These are phyloP conservation scores for Blastobotrys peoriensis DNA, from an alignment of 805 yeast genomes.

Conservation along the genomic window DNA sequence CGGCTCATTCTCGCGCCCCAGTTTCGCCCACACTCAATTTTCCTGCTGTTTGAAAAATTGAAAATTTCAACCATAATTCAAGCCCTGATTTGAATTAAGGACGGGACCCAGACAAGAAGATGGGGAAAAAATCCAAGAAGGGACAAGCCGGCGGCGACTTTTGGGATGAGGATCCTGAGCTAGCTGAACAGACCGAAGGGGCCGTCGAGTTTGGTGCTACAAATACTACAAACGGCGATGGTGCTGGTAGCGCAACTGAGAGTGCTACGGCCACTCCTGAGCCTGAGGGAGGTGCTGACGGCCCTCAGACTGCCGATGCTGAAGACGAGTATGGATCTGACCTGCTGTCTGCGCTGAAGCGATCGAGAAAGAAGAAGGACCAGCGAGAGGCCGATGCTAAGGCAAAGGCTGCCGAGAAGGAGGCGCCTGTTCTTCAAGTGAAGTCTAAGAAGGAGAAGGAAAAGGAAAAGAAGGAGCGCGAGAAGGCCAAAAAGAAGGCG, in stretches of 20 bases:
- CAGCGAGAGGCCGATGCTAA: conserved; percentile 60
- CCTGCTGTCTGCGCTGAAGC: conserved; percentile 77
- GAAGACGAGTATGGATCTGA: conserved; percentile 46
- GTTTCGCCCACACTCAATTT: too few relatives aligned
- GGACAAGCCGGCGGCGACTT: conserved; percentile 60
- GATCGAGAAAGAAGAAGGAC: conserved; percentile 71
- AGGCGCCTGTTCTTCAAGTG: conserved; percentile 47
- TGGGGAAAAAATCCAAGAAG: conserved; percentile 38
- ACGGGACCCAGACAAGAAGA: too few relatives aligned
- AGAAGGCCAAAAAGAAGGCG: conserved; percentile 83
- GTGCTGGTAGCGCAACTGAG: conserved; percentile 32
- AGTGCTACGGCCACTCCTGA: conserved; percentile 23
- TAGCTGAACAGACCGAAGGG: conserved; percentile 32
- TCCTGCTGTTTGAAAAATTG: too few relatives aligned
- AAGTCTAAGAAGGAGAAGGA: conserved; percentile 94
- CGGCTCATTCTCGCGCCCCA: too few relatives aligned
- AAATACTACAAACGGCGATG: background rate
- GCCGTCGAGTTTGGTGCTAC: conserved; percentile 43
- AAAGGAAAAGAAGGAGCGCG: conserved; percentile 67
- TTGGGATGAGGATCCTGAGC: conserved; percentile 73
- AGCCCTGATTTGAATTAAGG: too few relatives aligned
- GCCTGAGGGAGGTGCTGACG: conserved; percentile 25
- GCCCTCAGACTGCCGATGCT: conserved; percentile 29
- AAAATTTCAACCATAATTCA: too few relatives aligned
- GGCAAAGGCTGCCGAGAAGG: conserved; percentile 34